phyloP scores from a whole-genome alignment of 2,329 filamentous ascomycete species.

The Aureobasidium sp. region DNA sequence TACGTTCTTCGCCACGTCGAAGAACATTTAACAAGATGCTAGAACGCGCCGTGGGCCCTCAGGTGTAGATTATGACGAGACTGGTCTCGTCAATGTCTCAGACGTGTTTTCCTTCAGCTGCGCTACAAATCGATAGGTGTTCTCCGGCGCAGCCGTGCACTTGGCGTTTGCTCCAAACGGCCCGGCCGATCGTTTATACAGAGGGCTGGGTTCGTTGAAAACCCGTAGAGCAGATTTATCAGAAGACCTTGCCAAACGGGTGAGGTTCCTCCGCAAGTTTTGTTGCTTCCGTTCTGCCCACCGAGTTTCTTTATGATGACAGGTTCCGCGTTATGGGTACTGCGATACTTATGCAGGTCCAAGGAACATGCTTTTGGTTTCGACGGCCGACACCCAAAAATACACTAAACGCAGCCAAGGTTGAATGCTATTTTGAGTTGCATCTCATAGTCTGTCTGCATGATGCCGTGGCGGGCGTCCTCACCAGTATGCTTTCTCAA shows the following conservation, averaged over 20 bases:
- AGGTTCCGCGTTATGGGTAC: neutral
- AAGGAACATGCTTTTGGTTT: constrained; percentile 6
- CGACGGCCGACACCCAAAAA: neutral
- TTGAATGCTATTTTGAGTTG: constrained; percentile 11
- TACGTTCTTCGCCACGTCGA: constrained; percentile 9
- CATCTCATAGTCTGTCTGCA: constrained; percentile 13
- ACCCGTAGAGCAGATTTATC: neutral
- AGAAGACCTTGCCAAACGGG: neutral
- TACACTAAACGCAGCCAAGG: constrained; percentile 7
- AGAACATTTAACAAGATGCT: neutral
- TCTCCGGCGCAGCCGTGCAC: constrained; percentile 5
- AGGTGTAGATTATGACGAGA: constrained; percentile 8
- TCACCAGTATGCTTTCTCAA: neutral
- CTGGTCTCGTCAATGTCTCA: constrained; percentile 12
- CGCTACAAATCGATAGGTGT: neutral
- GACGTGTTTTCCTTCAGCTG: constrained; percentile 9
- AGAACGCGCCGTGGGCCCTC: neutral
- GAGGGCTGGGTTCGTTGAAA: constrained; percentile 5
- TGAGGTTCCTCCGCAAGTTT: neutral
- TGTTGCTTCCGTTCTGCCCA: neutral
- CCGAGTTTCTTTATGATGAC: neutral
- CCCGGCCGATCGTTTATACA: constrained; percentile 12
- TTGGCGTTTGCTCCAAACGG: constrained; percentile 5
- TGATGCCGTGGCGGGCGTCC: constrained; percentile 8
- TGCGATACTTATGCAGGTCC: constrained; percentile 12